Conservation (phyloP, 495 filamentous ascomycete species). For the Aspergillus panamensis region DNA sequence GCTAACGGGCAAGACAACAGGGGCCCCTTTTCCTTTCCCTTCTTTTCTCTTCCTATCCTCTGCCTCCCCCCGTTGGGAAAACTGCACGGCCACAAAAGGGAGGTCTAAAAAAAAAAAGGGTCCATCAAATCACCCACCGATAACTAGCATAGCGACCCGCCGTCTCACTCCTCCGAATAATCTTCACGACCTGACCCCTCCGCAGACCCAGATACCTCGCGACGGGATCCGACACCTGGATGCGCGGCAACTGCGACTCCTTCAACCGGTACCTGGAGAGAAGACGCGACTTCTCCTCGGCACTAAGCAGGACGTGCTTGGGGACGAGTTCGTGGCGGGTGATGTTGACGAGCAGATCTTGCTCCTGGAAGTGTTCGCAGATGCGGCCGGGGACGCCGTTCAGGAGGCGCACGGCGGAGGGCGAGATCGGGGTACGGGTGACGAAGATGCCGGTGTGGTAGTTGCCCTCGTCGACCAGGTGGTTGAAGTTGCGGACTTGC, state of each 20-base stretch:
- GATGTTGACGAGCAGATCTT: slow-evolving; percentile 95
- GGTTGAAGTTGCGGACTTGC: slow-evolving; percentile 85
- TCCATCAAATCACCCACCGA: slow-evolving; percentile 57
- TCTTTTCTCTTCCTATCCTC: too few species aligned
- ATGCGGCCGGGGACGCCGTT: slow-evolving; percentile 74
- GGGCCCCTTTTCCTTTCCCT: background rate
- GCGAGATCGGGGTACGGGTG: slow-evolving; percentile 72
- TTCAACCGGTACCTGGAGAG: slow-evolving; percentile 88
- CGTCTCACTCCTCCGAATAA: slow-evolving; percentile 75
- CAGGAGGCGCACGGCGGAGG: slow-evolving; percentile 64
- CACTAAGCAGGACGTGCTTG: slow-evolving; percentile 83
- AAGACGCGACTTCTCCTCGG: slow-evolving; percentile 80
- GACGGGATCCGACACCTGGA: slow-evolving; percentile 86
- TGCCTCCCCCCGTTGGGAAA: too few species aligned
- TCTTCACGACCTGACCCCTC: slow-evolving; percentile 96
- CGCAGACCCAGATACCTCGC: slow-evolving; percentile 87
- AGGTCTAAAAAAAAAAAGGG: background rate
- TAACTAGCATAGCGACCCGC: slow-evolving; percentile 59
- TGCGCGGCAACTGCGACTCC: slow-evolving; percentile 93
- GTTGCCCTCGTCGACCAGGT: slow-evolving; percentile 69
- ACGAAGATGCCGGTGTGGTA: slow-evolving; percentile 88
- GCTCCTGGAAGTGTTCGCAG: slow-evolving; percentile 92
- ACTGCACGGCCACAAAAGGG: background rate
- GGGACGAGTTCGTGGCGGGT: slow-evolving; percentile 96
- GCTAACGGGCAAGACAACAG: background rate